Evolutionary conservation across 2,329 filamentous ascomycete genomes (phyloP).

Genomic region (Fusarium fracticaudum): DNA sequence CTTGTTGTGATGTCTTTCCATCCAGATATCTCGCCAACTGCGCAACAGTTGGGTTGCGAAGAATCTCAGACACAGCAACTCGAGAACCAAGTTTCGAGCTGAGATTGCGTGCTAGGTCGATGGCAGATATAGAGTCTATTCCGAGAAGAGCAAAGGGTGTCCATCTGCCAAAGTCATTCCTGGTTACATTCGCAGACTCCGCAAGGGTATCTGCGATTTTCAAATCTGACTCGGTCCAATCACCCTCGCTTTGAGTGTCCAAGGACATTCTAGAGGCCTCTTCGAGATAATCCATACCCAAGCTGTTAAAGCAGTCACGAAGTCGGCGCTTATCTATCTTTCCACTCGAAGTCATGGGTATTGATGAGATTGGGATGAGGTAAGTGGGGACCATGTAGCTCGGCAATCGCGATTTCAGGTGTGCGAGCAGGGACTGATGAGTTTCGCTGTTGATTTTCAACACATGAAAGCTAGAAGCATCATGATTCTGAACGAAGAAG

Average conservation of each 20-base stretch:
- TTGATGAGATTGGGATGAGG: conserved; percentile 72
- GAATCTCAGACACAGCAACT: conserved; percentile 73
- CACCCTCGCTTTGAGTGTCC: conserved; percentile 45
- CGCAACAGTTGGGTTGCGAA: conserved; percentile 74
- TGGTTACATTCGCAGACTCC: conserved; percentile 56
- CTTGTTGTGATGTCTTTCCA: background rate
- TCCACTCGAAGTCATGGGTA: conserved; percentile 79
- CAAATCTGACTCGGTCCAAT: conserved; percentile 66
- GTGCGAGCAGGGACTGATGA: conserved; percentile 61
- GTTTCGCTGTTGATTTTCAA: conserved; percentile 49
- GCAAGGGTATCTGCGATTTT: conserved; percentile 65
- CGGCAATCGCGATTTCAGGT: conserved; percentile 67
- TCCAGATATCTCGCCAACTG: conserved; percentile 59
- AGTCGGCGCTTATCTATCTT: conserved; percentile 75
- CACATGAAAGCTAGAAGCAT: conserved; percentile 45
- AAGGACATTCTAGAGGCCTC: conserved; percentile 37
- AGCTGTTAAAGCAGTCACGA: conserved; percentile 53
- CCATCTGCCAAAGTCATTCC: conserved; percentile 64
- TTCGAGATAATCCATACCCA: conserved; percentile 59
- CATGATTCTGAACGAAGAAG: conserved; percentile 69
- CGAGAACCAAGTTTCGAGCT: conserved; percentile 55
- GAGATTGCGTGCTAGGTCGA: conserved; percentile 71
- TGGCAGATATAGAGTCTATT: conserved; percentile 85
- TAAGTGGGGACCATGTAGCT: conserved; percentile 83
- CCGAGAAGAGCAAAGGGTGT: conserved; percentile 82